These are phyloP conservation scores for Trichoderma lentiforme DNA, from an alignment of 2,329 filamentous ascomycete species.

Conservation along the genomic window DNA sequence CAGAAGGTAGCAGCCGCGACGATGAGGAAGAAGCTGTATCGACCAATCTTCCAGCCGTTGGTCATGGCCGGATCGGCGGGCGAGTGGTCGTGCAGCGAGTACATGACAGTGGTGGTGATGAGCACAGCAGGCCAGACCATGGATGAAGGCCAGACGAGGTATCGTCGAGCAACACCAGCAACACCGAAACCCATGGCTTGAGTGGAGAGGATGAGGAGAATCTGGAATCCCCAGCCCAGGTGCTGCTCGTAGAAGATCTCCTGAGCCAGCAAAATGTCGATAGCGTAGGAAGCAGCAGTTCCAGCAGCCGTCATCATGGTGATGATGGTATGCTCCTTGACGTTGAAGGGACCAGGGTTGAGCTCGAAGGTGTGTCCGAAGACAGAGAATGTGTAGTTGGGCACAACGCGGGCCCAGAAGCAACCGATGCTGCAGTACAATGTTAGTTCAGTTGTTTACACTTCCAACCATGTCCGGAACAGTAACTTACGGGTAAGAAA, in stretches of 20 bases:
- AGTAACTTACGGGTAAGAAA: slow-evolving; percentile 45
- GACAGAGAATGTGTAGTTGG: slow-evolving; percentile 29
- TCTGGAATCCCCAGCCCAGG: slow-evolving; percentile 55
- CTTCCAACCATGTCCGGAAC: background rate
- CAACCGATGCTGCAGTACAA: slow-evolving; percentile 27
- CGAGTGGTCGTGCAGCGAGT: slow-evolving; percentile 61
- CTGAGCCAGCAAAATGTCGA: slow-evolving; percentile 42
- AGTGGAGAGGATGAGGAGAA: slow-evolving; percentile 58
- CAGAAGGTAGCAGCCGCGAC: slow-evolving; percentile 48
- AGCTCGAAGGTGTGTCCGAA: slow-evolving; percentile 34
- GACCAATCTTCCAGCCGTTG: slow-evolving; percentile 57
- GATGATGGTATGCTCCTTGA: slow-evolving; percentile 50
- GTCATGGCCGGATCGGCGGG: slow-evolving; percentile 48
- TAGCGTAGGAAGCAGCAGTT: slow-evolving; percentile 34
- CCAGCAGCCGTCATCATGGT: slow-evolving; percentile 43
- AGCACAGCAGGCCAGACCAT: slow-evolving; percentile 64
- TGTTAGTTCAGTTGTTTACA: background rate
- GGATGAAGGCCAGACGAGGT: slow-evolving; percentile 58
- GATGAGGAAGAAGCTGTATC: slow-evolving; percentile 56
- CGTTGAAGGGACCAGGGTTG: slow-evolving; percentile 43
- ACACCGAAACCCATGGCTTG: slow-evolving; percentile 63
- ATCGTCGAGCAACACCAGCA: slow-evolving; percentile 57
- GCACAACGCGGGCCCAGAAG: slow-evolving; percentile 34
- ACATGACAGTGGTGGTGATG: slow-evolving; percentile 60
- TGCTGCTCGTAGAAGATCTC: slow-evolving; percentile 50